phyloP scores from a whole-genome alignment of 306 rosid species.

The Hylodesmum podocarpum region DNA sequence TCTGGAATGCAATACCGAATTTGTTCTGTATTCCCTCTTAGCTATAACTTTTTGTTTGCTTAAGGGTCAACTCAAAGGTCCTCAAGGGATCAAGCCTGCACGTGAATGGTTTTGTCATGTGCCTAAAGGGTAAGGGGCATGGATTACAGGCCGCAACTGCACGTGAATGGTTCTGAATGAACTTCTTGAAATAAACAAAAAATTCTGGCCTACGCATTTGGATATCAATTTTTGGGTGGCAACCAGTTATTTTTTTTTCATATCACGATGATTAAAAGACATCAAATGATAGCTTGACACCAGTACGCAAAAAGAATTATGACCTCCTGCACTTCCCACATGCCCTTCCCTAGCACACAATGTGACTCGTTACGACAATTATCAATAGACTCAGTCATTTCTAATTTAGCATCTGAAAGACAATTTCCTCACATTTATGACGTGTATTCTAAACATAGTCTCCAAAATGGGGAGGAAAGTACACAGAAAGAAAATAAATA shows the following conservation, averaged over 20 bases:
- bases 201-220: not conserved
- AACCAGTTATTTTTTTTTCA: not conserved
- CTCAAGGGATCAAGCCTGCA: not conserved
- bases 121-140: not conserved
- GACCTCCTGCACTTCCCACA: not conserved
- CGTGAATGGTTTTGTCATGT: conserved; percentile 1
- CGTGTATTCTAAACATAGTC: not conserved
- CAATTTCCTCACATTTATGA: not conserved
- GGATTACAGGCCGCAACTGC: not conserved
- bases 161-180: conserved; percentile 14
- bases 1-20: not conserved
- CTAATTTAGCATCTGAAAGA: not conserved
- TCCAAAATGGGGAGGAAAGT: not conserved
- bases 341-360: not conserved
- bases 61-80: not conserved
- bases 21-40: not conserved
- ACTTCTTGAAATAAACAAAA: not conserved
- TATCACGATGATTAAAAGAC: conserved; percentile 17
- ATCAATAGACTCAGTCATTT: not conserved
- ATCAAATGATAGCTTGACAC: conserved; percentile 11
- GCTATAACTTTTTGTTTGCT: not conserved
- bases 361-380: not conserved
- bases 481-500: not conserved
- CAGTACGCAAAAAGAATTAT: not conserved
- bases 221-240: not conserved